Percentiles rank a stretch among this genome's conserved stretches.
Evolutionary conservation across 202 grass and related monocot species (phyloP).

Genomic region (Tripidium arundinaceum): DNA sequence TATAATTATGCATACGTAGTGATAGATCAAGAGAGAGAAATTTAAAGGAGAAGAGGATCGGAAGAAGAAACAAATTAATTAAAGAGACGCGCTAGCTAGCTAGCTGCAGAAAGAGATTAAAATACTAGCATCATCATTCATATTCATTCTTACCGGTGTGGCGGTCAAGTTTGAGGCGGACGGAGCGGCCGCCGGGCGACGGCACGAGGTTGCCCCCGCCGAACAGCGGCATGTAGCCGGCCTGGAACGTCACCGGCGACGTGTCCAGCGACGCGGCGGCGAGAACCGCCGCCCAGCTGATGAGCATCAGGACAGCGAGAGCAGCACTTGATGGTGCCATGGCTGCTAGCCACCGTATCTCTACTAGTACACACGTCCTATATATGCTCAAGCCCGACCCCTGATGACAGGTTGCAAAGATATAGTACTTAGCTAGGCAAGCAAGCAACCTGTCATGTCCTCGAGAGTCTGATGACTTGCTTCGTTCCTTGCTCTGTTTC

Average conservation of each 20-base stretch:
- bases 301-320: neutral
- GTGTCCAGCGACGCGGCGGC: slow-evolving; percentile 18
- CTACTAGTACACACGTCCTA: neutral
- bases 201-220: slow-evolving; percentile 64
- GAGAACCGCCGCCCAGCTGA: neutral
- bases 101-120: too few relatives aligned
- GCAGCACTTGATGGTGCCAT: neutral
- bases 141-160: slow-evolving; percentile 74
- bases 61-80: neutral
- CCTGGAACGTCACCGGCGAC: slow-evolving; percentile 50
- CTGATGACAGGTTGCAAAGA: neutral
- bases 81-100: neutral
- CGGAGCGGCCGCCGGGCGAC: slow-evolving; percentile 38
- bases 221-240: slow-evolving; percentile 60
- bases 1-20: too few relatives aligned
- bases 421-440: neutral
- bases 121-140: too few relatives aligned
- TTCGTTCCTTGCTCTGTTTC: too few relatives aligned
- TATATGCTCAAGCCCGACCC: neutral
- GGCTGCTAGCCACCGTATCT: neutral
- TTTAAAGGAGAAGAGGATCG: accelerated
- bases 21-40: neutral
- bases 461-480: too few relatives aligned
- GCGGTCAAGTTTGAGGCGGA: slow-evolving; percentile 60
- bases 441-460: too few relatives aligned